Evolutionary conservation across 495 filamentous ascomycete species (phyloP), one percentile per base, ranked within the genome.

Genomic region (Talaromyces thailandensis): DNA sequence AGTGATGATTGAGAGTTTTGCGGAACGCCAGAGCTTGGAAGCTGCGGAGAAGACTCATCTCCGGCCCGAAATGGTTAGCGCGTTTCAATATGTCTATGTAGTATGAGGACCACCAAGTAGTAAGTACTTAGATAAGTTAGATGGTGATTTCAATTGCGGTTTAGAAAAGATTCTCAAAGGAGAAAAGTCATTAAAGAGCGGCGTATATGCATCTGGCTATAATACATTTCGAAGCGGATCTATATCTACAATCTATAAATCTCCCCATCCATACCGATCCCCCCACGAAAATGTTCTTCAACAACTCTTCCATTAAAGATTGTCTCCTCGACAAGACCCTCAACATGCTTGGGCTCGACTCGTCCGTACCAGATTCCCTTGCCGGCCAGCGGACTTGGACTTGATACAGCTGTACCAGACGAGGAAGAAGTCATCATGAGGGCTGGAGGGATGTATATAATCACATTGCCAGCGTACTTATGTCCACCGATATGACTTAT

Each of bases 331-430:
- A 98, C 82, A 53, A 98, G 84, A 0, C 92, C 92, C 68, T 94
- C 87, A 1, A 96, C 91, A 75, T 97, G 87, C 62, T 79, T 85
- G 0, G 93, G 91, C 69, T 91, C 88, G 24, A 97, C 86, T 52
- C 93, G 77, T 1, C 92, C 93, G 76, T 97, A 98, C 93, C 93
- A 97, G 32, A 97, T 86, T 0, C 93, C 93, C 68, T 84, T 85
- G 1, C 93, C 93, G 1, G 86, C 88, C 62, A 96, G 73, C 21
- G 84, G 79, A 71, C 77, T 75, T 48, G 63, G 62, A n/a, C 61
- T 63, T 9, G 28, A 35, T 48, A 37, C 57, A 26, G 21, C 21
- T 18, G 40, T 24, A 7, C 62, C 56, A 4, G 69, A 66, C 16
- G 35, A 50, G 26, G 65, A 63, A 32, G 61, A 57, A 16, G 58